Base-by-base conservation (phyloP, 139 green algal species). In the Pseudopediastrum boryanum region DNA sequence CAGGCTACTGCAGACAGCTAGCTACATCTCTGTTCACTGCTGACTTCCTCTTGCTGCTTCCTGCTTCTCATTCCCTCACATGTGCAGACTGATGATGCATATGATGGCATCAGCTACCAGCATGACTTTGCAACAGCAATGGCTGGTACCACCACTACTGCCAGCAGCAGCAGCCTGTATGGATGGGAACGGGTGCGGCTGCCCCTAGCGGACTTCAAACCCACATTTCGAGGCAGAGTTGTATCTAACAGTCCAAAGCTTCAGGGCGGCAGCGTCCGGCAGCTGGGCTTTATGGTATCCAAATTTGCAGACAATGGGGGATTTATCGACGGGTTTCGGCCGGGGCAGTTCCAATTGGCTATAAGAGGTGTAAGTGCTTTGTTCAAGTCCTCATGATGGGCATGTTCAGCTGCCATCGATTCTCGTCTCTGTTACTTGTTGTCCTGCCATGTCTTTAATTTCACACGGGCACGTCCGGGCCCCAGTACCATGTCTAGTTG, bases 251-350 rank as follows among this genome's bases (percentile, higher is more conserved):
- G 48, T 39, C 69, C 75, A n/a, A 58, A 68, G 12, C 56, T 86
- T 46, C 56, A 58, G 54, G 61, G 75, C 1, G 27, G 59, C 8
- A 48, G 41, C 25, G 61, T 86, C 3, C 75, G 69, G 39, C 68
- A 76, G 50, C 59, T 86, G 39, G 81, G 81, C 0, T 70, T 83
- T 33, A 83, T 86, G 81, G 75, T 83, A 21, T 65, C 33, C 54
- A 85, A 85, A 44, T 83, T 86, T 43, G 73, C 61, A 1, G 69
- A 68, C 0, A 41, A 51, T 12, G 75, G 75, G 0, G 81, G 81
- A 12, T 4, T 76, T 25, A 56, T 63, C 10, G n/a, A 6, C 27
- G n/a, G 62, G 7, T 83, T 86, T 35, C 46, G 75, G 0, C 63
- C 48, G 51, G 81, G 81, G 0, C 0, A 23, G 12, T 83, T 86